Evolutionary conservation across 371 early-diverging fungal species (phyloP).

Genomic region (Saksenaea vasiformis): DNA sequence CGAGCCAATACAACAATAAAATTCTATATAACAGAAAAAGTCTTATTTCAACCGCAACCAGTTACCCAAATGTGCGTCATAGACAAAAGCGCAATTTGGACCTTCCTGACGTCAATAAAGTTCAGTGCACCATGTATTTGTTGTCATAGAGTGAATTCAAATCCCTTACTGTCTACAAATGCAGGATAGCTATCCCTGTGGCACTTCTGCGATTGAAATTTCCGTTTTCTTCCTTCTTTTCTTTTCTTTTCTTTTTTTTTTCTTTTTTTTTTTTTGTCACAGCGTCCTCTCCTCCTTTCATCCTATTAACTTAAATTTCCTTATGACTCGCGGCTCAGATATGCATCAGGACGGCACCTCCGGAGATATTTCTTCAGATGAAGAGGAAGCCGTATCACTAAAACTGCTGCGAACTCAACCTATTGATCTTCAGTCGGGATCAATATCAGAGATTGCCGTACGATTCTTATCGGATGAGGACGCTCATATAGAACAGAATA

Average conservation of each 20-base stretch:
- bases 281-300: neutral
- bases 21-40: neutral
- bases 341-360: neutral
- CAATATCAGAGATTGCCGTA: neutral
- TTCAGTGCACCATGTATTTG: neutral
- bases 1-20: neutral
- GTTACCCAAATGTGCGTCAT: neutral
- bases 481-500: neutral
- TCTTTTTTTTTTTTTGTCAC: neutral
- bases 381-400: neutral
- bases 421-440: neutral
- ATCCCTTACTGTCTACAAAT: constrained; percentile 3
- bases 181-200: neutral
- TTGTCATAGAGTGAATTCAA: neutral
- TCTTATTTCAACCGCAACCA: neutral
- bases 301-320: neutral
- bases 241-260: neutral
- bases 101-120: neutral
- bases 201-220: neutral
- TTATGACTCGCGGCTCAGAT: neutral
- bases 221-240: neutral
- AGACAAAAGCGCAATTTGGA: neutral
- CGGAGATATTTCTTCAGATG: neutral
- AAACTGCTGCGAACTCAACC: neutral
- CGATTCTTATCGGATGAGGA: neutral